phyloP scores from a whole-genome alignment of 1,284 basidiomycete genomes.

The Thecaphora thlaspeos region DNA sequence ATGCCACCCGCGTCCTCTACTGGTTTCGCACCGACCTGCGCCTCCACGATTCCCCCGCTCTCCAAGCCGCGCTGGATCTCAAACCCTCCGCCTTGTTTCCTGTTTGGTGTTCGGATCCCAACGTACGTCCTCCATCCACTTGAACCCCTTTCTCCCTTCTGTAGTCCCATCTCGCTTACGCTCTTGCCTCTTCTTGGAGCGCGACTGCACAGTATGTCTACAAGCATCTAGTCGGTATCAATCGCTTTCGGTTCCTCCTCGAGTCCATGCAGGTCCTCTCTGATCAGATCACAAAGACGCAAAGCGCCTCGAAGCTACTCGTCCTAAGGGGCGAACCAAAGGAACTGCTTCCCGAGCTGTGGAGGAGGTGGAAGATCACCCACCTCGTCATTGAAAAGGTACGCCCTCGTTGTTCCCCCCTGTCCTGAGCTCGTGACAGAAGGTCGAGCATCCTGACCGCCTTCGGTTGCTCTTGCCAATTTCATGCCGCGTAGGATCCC shows the following conservation, averaged over 20 bases:
- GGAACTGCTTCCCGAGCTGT: constrained; percentile 60
- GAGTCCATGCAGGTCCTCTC: constrained; percentile 60
- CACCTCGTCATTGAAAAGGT: constrained; percentile 60
- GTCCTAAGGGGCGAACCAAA: constrained; percentile 62
- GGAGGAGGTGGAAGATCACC: constrained; percentile 62
- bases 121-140: constrained; percentile 11
- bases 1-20: constrained; percentile 58
- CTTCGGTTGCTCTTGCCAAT: too few relatives aligned
- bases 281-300: constrained; percentile 58
- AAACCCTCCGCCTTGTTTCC: constrained; percentile 60
- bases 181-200: constrained; percentile 20
- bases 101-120: constrained; percentile 57
- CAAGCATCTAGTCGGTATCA: constrained; percentile 61
- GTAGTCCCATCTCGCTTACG: background rate
- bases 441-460: too few relatives aligned
- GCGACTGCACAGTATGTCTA: constrained; percentile 58
- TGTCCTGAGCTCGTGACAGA: too few relatives aligned
- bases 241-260: constrained; percentile 62
- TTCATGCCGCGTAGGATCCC: constrained; percentile 10
- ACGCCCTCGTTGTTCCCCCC: too few relatives aligned
- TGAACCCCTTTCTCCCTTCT: constrained; percentile 58
- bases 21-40: constrained; percentile 64
- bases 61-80: constrained; percentile 60
- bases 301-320: constrained; percentile 60
- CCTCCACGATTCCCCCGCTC: constrained; percentile 62